Percentiles rank a stretch among this genome's conserved stretches.
Conservation (phyloP, 2,329 filamentous ascomycete genomes). For the Monosporascus sp. region DNA sequence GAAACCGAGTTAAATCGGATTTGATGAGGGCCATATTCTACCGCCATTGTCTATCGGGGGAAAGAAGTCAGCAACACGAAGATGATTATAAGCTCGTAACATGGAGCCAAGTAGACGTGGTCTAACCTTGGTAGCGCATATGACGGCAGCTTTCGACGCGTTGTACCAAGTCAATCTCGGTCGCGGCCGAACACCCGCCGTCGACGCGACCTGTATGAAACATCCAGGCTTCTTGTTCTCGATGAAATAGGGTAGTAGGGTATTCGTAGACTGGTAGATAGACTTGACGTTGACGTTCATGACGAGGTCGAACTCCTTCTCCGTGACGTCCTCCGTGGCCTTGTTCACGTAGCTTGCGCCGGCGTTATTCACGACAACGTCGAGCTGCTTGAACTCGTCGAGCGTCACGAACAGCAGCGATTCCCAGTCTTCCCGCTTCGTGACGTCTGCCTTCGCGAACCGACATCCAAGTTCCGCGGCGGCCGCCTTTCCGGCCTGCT, state of each 20-base stretch:
- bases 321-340: slow-evolving; percentile 58
- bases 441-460: slow-evolving; percentile 45
- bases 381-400: slow-evolving; percentile 44
- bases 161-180: slow-evolving; percentile 66
- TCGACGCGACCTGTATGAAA: slow-evolving; percentile 63
- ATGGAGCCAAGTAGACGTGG: not conserved
- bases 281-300: slow-evolving; percentile 67
- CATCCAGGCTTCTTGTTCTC: slow-evolving; percentile 50
- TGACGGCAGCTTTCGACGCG: slow-evolving; percentile 61
- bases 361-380: slow-evolving; percentile 58
- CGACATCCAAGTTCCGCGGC: slow-evolving; percentile 39
- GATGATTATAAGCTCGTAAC: too few species aligned
- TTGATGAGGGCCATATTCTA: slow-evolving; percentile 66
- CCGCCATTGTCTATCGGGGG: slow-evolving; percentile 45
- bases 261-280: slow-evolving; percentile 55
- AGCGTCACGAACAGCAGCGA: slow-evolving; percentile 39
- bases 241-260: slow-evolving; percentile 57
- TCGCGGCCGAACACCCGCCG: slow-evolving; percentile 55
- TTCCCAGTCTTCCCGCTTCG: slow-evolving; percentile 48
- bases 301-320: slow-evolving; percentile 60
- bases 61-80: not conserved
- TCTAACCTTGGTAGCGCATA: slow-evolving; percentile 46
- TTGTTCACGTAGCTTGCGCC: slow-evolving; percentile 56
- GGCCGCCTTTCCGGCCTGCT: slow-evolving; percentile 42
- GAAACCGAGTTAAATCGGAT: slow-evolving; percentile 71